Evolutionary conservation across 2,329 filamentous ascomycete species (phyloP), one percentile per base, ranked within the genome.

Genomic region (Magnaporthiopsis incrustans): DNA sequence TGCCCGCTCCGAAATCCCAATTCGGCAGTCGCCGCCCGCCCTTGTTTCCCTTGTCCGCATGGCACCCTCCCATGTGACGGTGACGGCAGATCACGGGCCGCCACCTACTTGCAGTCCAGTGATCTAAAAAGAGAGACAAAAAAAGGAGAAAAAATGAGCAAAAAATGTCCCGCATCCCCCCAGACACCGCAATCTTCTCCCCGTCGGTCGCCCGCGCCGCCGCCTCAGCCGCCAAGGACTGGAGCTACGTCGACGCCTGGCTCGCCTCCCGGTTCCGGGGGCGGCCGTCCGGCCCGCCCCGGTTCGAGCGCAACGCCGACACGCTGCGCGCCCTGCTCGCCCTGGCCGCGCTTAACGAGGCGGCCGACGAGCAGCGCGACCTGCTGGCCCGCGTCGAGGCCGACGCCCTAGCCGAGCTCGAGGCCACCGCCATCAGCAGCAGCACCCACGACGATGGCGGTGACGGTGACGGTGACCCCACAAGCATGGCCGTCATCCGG

Each of bases 161-260:
- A 35, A 58, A 59, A n/a, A 79, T 79, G 77, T 70, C 77, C n/a
- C 75, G 77, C 65, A 70, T 77, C 14, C 72, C 73, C 1, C 68
- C 70, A 27, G 73, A 76, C 58, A 72, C 82, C 15, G 84, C 85
- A 66, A 87, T 89, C 64, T 89, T 89, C 76, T 89, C 87, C 4
- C 87, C 87, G 15, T 87, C 85, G 0, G 78, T 87, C 38, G 86
- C 86, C 63, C 89, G 91, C 65, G 88, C 90, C 66, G 90, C 91
- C 69, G 89, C 90, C 67, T 89, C 90, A 15, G 87, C 90, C 67
- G 90, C 92, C 60, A 93, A 94, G 73, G 93, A 97, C 76, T 98
- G 94, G 94, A 88, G 87, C 64, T 92, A 90, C 68, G 84, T 97
- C 69, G 92, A 96, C 76, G 80, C 81, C 70, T 98, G 94, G 93